Percentiles rank a stretch among this genome's conserved stretches.
Conservation (phyloP, 371 early-diverging fungal genomes). For the Lichtheimia corymbifera region DNA sequence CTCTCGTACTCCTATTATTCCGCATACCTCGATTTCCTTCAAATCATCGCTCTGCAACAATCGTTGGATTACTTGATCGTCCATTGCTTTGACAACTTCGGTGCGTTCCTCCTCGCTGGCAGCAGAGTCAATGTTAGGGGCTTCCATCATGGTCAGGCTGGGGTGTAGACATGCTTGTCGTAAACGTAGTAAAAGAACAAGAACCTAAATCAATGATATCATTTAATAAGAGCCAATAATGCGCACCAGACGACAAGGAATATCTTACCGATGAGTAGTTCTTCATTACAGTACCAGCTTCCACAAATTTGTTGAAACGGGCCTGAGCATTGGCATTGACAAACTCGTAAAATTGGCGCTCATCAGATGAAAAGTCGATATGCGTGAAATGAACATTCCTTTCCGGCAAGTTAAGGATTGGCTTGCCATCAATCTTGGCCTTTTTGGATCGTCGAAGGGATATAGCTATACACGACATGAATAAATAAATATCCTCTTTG, state of each 20-base stretch:
- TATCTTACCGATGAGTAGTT: constrained; percentile 56
- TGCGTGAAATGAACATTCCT: constrained; percentile 57
- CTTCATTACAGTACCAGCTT: constrained; percentile 56
- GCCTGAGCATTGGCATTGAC: constrained; percentile 53
- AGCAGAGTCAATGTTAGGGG: neutral
- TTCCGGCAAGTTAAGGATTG: constrained; percentile 62
- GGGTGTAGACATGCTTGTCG: constrained; percentile 48
- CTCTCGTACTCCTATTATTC: neutral
- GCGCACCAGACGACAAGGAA: too few species aligned
- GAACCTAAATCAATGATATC: constrained; percentile 10
- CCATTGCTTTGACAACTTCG: constrained; percentile 19
- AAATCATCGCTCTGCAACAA: constrained; percentile 18
- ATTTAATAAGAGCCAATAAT: too few species aligned
- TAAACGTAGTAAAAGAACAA: constrained; percentile 40
- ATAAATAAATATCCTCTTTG: neutral
- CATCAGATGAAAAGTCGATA: constrained; percentile 59
- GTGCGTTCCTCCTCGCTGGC: constrained; percentile 11
- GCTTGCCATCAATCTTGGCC: constrained; percentile 62
- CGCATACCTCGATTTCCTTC: constrained; percentile 21
- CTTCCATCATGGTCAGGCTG: constrained; percentile 26
- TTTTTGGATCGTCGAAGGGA: constrained; percentile 70
- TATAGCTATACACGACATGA: constrained; percentile 36
- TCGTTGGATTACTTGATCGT: constrained; percentile 21
- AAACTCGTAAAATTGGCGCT: constrained; percentile 62
- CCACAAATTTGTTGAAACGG: constrained; percentile 50